phyloP scores from a whole-genome alignment of 768 basidiomycete species.

The Lepiota subincarnata region DNA sequence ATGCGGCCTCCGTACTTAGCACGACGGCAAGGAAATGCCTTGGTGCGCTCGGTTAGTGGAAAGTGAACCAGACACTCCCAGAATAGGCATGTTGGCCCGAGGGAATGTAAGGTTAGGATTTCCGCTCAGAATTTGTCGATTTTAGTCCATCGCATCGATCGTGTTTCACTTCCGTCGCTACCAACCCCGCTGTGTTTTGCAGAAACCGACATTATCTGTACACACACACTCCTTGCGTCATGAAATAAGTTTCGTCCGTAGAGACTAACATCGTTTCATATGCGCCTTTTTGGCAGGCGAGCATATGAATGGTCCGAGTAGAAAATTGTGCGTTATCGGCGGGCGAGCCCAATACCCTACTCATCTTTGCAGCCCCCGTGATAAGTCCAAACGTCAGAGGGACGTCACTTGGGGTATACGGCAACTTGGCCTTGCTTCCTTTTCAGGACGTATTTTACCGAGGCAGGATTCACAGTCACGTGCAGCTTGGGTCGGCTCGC shows the following conservation, averaged over 20 bases:
- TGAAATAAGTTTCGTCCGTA: too few relatives aligned
- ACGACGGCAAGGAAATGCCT: conserved; percentile 1
- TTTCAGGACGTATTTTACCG: conserved; percentile 2
- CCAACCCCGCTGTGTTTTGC: not conserved
- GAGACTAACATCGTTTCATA: not conserved
- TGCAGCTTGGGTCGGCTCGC: not conserved
- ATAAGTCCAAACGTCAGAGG: not conserved
- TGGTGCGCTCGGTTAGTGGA: not conserved
- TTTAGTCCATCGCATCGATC: conserved; percentile 5
- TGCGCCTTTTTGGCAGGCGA: not conserved
- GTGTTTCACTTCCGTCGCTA: conserved; percentile 4
- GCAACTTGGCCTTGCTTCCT: conserved; percentile 4
- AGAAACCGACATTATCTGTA: not conserved
- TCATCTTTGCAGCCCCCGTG: not conserved
- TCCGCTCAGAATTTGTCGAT: not conserved
- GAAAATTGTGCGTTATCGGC: conserved; percentile 1
- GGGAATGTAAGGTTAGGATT: conserved; percentile 9
- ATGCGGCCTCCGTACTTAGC: not conserved
- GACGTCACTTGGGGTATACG: conserved; percentile 4
- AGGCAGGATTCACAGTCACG: not conserved
- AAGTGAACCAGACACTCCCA: conserved; percentile 1
- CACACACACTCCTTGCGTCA: not conserved
- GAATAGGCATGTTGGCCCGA: not conserved
- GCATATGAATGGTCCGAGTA: conserved; percentile 1
- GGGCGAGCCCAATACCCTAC: not conserved